Base-by-base conservation (phyloP, 2,329 filamentous ascomycete species). In the Aspergillus pseudoglaucus region DNA sequence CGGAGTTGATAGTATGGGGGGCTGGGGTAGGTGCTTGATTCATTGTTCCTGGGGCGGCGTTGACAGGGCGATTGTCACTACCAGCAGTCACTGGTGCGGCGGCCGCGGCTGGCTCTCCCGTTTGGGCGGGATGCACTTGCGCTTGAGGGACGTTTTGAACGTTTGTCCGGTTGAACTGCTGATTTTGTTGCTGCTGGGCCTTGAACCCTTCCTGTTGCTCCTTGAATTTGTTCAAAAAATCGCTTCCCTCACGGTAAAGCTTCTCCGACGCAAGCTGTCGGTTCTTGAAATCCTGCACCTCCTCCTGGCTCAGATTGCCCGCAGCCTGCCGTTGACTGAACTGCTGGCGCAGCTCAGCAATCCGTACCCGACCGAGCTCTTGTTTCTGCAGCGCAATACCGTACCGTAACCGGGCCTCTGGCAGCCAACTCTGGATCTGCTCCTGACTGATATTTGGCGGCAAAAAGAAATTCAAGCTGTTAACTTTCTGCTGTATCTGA, bases 321-420 rank as follows among this genome's bases (percentile, higher is more conserved):
- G 64, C 54, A 27, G 55, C 56, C 49, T 70, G 65, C 18, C 72
- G 70, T 47, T 68, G 63, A 18, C 55, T 51, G 44, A 65, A 67
- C 46, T 68, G 64, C 27, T 67, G 56, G 20, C 70, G 65, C 23
- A 76, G 51, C 39, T 75, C 71, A 17, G 59, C 54, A 43, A 74
- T 61, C 23, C 70, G 68, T n/a, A 62, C 64, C 46, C 67, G 66
- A n/a, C 70, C 71, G 14, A 72, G 64, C 50, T 76, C 73, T 47
- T 73, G 68, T 51, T 72, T 75, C 54, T 76, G 73, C 22, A 76
- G 61, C 8, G 72, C 70, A 47, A 73, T 68, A 20, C 73, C 74
- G 58, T 75, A 75, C 52, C 72, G 66, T 40, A 70, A 55, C 50
- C 68, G 72, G 27, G 72, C 72, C 52, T 77, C 73, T 8, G 64